Conservation (phyloP, 2,329 filamentous ascomycete species). For the Fonsecaea nubica region DNA sequence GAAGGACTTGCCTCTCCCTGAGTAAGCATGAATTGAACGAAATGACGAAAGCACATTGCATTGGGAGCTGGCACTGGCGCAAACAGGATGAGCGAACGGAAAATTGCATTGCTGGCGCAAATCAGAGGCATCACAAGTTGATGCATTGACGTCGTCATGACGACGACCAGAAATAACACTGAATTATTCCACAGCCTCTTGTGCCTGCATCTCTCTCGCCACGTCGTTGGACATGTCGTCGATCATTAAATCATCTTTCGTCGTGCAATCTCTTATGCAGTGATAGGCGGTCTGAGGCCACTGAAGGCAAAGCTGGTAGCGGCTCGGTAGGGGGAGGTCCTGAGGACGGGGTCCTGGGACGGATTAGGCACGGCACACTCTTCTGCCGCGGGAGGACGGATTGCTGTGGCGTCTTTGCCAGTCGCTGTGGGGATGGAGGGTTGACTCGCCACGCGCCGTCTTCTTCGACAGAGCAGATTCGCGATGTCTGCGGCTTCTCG, state of each 20-base stretch:
- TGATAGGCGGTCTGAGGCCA: constrained; percentile 7
- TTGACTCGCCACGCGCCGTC: not conserved
- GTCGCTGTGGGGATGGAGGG: constrained; percentile 1
- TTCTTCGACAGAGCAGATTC: not conserved
- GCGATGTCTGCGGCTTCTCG: constrained; percentile 25
- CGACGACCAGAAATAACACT: constrained; percentile 16
- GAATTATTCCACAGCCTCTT: constrained; percentile 2
- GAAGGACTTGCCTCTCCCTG: constrained; percentile 50
- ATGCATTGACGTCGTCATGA: constrained; percentile 10
- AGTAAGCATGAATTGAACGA: constrained; percentile 26
- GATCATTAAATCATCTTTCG: not conserved
- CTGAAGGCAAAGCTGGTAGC: constrained; percentile 31
- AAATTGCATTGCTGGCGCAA: constrained; percentile 12
- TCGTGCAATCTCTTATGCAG: not conserved
- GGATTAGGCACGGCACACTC: constrained; percentile 30
- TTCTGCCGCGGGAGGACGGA: constrained; percentile 18
- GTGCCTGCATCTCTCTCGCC: not conserved
- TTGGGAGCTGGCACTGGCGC: not conserved
- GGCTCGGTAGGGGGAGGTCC: constrained; percentile 34
- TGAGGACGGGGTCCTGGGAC: constrained; percentile 19
- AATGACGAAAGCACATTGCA: not conserved
- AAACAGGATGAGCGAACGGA: not conserved
- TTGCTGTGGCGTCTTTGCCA: constrained; percentile 17
- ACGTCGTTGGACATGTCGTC: not conserved
- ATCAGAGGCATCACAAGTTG: constrained; percentile 11